Conservation (phyloP, 768 basidiomycete genomes). For the Stropharia rugosoannulata region DNA sequence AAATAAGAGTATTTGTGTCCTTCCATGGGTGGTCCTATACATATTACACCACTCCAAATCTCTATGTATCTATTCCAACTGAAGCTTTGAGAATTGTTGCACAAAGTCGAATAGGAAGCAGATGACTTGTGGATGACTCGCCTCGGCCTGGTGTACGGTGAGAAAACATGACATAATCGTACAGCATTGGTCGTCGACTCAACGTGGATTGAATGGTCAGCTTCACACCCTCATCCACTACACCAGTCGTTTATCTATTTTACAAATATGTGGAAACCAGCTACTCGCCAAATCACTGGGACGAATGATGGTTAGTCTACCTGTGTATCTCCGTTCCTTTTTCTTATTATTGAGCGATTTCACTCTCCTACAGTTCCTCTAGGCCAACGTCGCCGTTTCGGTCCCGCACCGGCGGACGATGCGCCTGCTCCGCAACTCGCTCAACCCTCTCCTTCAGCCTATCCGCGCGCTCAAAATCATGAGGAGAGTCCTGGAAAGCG, state of each 20-base stretch:
- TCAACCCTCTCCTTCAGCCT: conserved; percentile 84
- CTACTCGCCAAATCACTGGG: conserved; percentile 86
- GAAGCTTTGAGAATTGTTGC: no score
- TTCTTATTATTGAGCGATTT: conserved; percentile 11
- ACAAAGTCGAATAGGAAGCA: no score
- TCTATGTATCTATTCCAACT: no score
- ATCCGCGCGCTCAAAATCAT: conserved; percentile 64
- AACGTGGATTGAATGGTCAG: conserved; percentile 9
- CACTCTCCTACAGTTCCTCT: conserved; percentile 60
- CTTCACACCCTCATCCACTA: conserved; percentile 18
- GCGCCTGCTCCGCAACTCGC: conserved; percentile 80
- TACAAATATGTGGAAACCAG: conserved; percentile 79
- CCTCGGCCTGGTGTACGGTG: no score
- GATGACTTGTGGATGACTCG: no score
- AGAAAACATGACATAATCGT: background rate
- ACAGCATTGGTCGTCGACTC: conserved; percentile 1
- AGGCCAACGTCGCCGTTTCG: conserved; percentile 88
- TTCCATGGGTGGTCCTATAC: no score
- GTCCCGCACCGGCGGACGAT: conserved; percentile 83
- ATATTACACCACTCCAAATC: no score
- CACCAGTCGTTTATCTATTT: conserved; percentile 17
- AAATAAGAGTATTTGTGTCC: no score
- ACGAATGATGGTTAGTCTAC: conserved; percentile 85
- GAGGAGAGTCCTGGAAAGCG: conserved; percentile 60
- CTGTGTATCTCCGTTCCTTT: conserved; percentile 6